Percentiles rank a stretch among this genome's conserved stretches.
These are phyloP conservation scores for Leptographium galeiforme DNA, from an alignment of 2,329 filamentous ascomycete species.

Conservation along the genomic window DNA sequence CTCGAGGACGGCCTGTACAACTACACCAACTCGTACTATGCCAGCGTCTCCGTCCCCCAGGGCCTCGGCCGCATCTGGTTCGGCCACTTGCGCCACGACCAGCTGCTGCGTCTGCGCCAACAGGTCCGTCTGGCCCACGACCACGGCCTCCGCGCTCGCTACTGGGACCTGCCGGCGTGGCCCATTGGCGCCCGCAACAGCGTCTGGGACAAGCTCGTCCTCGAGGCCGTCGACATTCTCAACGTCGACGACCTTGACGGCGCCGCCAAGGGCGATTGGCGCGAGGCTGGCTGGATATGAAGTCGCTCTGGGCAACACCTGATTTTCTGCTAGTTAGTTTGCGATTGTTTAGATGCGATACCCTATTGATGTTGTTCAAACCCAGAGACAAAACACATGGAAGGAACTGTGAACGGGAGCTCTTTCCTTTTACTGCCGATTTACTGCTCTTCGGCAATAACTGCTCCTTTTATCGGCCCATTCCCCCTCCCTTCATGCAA, in stretches of 20 bases:
- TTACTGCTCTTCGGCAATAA: no score
- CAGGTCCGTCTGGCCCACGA: constrained; percentile 37
- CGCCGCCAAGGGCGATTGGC: constrained; percentile 9
- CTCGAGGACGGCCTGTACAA: constrained; percentile 26
- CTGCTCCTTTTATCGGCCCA: no score
- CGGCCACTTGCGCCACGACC: constrained; percentile 26
- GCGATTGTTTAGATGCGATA: no score
- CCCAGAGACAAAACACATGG: no score
- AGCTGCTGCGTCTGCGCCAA: constrained; percentile 27
- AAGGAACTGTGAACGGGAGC: no score
- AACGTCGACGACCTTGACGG: constrained; percentile 44
- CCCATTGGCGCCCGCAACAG: constrained; percentile 44
- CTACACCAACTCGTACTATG: constrained; percentile 50
- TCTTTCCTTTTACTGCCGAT: no score
- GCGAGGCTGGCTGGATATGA: neutral
- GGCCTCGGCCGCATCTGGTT: constrained; percentile 38
- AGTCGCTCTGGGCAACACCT: neutral
- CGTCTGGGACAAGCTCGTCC: constrained; percentile 42
- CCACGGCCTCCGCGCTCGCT: constrained; percentile 43
- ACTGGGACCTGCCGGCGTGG: constrained; percentile 50
- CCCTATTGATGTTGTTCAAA: no score
- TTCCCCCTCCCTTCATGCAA: no score
- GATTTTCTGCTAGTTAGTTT: no score
- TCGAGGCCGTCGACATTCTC: constrained; percentile 45
- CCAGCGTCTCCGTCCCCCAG: constrained; percentile 41